Evolutionary conservation across 768 basidiomycete species (phyloP).

Genomic region (Tylopilus plumbeoviolaceoides): DNA sequence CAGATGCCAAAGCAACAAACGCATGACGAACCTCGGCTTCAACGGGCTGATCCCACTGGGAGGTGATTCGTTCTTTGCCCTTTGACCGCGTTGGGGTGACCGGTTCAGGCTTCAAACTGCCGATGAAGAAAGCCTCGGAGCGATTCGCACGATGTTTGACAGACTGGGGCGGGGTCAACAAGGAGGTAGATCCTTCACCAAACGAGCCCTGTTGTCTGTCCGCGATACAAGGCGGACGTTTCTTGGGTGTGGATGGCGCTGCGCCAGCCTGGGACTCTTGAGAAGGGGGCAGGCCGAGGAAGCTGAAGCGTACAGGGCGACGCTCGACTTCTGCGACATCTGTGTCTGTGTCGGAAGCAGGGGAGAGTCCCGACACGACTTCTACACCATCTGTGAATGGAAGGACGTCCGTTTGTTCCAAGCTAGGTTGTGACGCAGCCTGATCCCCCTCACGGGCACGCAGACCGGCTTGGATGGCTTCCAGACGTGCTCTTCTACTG

Average conservation of each 20-base stretch:
- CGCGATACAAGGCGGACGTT: background rate
- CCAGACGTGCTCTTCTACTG: constrained; percentile 1
- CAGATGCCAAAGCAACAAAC: background rate
- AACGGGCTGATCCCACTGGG: background rate
- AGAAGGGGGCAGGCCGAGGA: constrained; percentile 17
- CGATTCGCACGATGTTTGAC: background rate
- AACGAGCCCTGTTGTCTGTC: background rate
- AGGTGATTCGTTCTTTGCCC: constrained; percentile 20
- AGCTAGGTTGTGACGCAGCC: background rate
- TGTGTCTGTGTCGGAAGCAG: background rate
- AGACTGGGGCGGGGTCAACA: constrained; percentile 25
- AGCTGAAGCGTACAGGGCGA: constrained; percentile 10
- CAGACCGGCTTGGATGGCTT: constrained; percentile 14
- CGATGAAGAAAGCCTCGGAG: background rate
- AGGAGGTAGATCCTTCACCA: background rate
- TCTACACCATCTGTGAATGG: constrained; percentile 15
- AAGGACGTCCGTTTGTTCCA: constrained; percentile 2
- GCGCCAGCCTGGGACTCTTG: constrained; percentile 8
- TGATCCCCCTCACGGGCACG: background rate
- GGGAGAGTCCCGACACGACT: background rate
- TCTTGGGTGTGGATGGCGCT: constrained; percentile 18
- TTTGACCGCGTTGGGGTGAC: constrained; percentile 23
- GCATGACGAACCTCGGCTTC: constrained; percentile 5
- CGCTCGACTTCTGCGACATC: background rate
- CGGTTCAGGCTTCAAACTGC: constrained; percentile 2